Evolutionary conservation across 2,329 filamentous ascomycete genomes (phyloP).

Genomic region (Fusarium acutatum): DNA sequence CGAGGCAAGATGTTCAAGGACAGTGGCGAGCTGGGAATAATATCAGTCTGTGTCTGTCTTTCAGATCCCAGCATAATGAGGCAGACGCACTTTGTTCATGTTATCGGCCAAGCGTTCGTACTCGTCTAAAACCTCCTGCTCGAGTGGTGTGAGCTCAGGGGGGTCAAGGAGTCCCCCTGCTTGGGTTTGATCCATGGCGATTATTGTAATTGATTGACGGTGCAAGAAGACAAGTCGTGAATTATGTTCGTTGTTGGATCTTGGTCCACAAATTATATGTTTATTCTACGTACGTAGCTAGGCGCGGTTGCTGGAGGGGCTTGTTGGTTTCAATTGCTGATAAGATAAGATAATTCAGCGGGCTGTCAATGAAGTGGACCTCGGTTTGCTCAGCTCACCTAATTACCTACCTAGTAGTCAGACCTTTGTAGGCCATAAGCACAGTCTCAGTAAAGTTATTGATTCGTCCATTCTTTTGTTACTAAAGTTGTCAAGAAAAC

Average conservation of each 20-base stretch:
- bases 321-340: not conserved
- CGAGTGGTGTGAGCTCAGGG: slow-evolving; percentile 76
- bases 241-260: not conserved
- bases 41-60: not conserved
- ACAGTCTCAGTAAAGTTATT: not conserved
- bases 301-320: slow-evolving; percentile 11
- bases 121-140: slow-evolving; percentile 95
- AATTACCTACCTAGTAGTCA: not conserved
- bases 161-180: slow-evolving; percentile 48
- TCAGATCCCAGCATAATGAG: not conserved
- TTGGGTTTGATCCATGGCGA: slow-evolving; percentile 36
- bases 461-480: slow-evolving; percentile 23
- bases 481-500: slow-evolving; percentile 4
- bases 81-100: slow-evolving; percentile 77
- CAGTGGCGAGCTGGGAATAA: slow-evolving; percentile 60
- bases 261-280: not conserved
- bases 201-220: not conserved
- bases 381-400: not conserved
- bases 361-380: not conserved
- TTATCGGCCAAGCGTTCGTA: slow-evolving; percentile 89
- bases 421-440: not conserved
- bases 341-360: not conserved
- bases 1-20: slow-evolving; percentile 70
- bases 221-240: not conserved
- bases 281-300: not conserved